These are phyloP conservation scores for Zygosaccharomyces rouxii DNA, from an alignment of 805 yeast genomes.

Conservation along the genomic window DNA sequence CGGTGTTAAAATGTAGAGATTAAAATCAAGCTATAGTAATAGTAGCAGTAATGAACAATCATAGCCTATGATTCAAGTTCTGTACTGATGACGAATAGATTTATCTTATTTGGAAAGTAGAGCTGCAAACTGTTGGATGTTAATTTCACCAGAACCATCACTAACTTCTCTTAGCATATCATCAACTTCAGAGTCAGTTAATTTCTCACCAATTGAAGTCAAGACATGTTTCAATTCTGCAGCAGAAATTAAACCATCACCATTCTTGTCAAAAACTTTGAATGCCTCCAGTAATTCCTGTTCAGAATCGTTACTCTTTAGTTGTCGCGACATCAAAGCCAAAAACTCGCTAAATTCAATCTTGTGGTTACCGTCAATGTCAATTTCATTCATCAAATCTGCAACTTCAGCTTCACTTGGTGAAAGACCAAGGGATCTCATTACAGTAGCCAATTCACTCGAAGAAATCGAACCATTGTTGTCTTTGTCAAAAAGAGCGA, in stretches of 20 bases:
- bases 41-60: neutral
- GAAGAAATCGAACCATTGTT: conserved; percentile 96
- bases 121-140: conserved; percentile 93
- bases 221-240: conserved; percentile 95
- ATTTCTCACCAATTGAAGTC: conserved; percentile 95
- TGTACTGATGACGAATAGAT: neutral
- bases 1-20: neutral
- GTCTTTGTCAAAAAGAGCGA: conserved; percentile 93
- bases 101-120: conserved; percentile 63
- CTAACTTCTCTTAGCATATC: conserved; percentile 96
- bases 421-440: conserved; percentile 98
- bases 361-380: conserved; percentile 88
- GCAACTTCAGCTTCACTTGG: conserved; percentile 95
- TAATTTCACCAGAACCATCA: conserved; percentile 95
- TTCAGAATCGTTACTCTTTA: conserved; percentile 95
- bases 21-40: conserved; percentile 3
- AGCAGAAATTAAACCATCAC: conserved; percentile 94
- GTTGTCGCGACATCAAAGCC: conserved; percentile 85
- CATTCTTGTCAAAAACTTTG: conserved; percentile 94
- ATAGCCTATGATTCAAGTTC: neutral
- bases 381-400: conserved; percentile 96
- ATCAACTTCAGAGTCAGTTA: conserved; percentile 94
- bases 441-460: conserved; percentile 92
- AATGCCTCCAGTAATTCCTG: conserved; percentile 97
- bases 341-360: conserved; percentile 79